A percentile compares a stretch with the other conserved stretches of the same genome.
Conservation (phyloP, 2,329 filamentous ascomycete species). For the Beauveria asiatica region DNA sequence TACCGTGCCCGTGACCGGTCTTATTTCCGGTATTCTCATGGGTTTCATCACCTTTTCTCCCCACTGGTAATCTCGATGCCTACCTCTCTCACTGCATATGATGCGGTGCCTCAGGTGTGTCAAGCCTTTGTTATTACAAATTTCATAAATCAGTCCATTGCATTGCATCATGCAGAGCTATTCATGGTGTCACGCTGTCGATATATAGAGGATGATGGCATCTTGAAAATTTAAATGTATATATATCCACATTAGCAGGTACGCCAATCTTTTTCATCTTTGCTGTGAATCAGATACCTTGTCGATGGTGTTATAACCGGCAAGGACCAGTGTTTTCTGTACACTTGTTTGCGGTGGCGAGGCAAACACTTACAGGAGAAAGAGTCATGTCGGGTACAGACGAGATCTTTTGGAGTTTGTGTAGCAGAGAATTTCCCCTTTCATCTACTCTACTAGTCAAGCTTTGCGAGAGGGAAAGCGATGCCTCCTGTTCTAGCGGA, state of each 20-base stretch:
- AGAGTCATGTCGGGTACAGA: too few relatives aligned
- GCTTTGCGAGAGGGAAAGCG: too few relatives aligned
- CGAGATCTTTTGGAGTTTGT: too few relatives aligned
- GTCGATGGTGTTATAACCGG: background rate
- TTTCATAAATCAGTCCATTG: background rate
- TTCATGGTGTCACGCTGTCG: background rate
- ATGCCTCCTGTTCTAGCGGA: too few relatives aligned
- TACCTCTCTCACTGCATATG: too few relatives aligned
- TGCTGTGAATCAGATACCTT: background rate
- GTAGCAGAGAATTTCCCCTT: too few relatives aligned
- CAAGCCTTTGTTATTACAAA: background rate
- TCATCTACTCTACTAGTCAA: too few relatives aligned
- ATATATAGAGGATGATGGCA: background rate
- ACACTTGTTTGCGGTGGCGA: slow-evolving; percentile 1
- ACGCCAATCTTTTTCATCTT: background rate
- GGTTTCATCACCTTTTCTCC: slow-evolving; percentile 55
- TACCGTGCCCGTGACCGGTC: slow-evolving; percentile 48
- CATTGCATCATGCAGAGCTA: background rate
- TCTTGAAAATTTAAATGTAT: background rate
- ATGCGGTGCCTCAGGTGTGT: background rate
- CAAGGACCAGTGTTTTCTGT: background rate
- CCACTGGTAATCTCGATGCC: slow-evolving; percentile 25
- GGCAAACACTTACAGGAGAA: background rate
- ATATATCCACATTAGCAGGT: background rate
- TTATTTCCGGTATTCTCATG: slow-evolving; percentile 52